Percentiles rank a stretch among this genome's conserved stretches.
Conservation (phyloP, 441 rosid species). For the California macrophylla region DNA sequence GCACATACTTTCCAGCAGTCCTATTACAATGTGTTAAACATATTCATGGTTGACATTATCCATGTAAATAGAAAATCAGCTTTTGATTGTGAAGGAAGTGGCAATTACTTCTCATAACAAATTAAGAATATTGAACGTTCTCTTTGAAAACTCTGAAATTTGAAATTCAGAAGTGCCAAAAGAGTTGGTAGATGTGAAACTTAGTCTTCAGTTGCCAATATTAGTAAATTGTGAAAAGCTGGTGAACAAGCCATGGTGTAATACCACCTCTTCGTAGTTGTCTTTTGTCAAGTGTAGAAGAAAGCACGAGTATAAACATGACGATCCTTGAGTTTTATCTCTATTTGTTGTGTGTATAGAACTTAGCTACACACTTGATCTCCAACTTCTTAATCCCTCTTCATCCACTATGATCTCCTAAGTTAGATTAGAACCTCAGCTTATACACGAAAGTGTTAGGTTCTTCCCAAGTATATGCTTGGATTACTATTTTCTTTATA, state of each 20-base stretch:
- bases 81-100: background rate
- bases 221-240: background rate
- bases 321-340: background rate
- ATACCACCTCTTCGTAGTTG: background rate
- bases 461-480: background rate
- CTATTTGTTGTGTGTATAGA: background rate
- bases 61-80: background rate
- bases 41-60: background rate
- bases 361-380: background rate
- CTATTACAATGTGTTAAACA: background rate
- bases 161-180: background rate
- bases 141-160: background rate
- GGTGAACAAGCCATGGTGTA: background rate
- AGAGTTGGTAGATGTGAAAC: background rate
- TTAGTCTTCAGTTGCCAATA: background rate
- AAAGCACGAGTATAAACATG: background rate
- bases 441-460: background rate
- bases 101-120: background rate
- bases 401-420: background rate
- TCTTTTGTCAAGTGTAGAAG: background rate
- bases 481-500: too few relatives aligned
- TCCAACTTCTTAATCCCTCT: background rate
- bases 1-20: background rate
- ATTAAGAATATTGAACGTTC: background rate
- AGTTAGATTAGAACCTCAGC: background rate